A percentile compares a stretch with the other conserved stretches of the same genome.
phyloP scores from a whole-genome alignment of 2,329 filamentous ascomycete species.

The Lasiodiplodia citricola region DNA sequence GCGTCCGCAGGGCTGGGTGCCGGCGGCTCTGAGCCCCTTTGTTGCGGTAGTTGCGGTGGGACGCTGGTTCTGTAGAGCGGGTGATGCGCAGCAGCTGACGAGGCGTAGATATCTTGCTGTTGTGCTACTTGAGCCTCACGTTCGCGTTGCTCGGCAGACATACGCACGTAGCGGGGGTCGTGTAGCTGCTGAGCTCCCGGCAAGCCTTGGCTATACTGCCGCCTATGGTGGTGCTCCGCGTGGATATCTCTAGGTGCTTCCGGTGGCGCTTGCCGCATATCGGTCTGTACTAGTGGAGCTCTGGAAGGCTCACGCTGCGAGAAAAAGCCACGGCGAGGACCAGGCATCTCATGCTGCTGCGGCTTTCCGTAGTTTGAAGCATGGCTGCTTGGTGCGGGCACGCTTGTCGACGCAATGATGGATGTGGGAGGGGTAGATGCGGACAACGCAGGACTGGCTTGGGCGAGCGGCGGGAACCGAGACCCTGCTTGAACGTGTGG shows the following conservation, averaged over 20 bases:
- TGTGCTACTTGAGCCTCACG: conserved; percentile 12
- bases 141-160: conserved; percentile 22
- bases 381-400: conserved; percentile 24
- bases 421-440: conserved; percentile 21
- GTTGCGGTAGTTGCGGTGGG: conserved; percentile 2
- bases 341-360: conserved; percentile 32
- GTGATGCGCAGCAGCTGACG: conserved; percentile 18
- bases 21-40: conserved; percentile 31
- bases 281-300: conserved; percentile 27
- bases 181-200: conserved; percentile 19
- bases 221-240: conserved; percentile 21
- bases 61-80: conserved; percentile 37
- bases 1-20: conserved; percentile 40
- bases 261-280: conserved; percentile 35
- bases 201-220: conserved; percentile 19
- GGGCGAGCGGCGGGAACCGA: conserved; percentile 40
- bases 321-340: conserved; percentile 44
- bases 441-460: conserved; percentile 35
- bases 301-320: conserved; percentile 40
- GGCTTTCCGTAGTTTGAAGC: conserved; percentile 31
- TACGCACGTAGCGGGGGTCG: conserved; percentile 14
- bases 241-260: conserved; percentile 18
- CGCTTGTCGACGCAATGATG: conserved; percentile 17
- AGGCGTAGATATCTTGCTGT: conserved; percentile 6
- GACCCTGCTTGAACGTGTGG: conserved; percentile 35